phyloP scores from a whole-genome alignment of 2,329 filamentous ascomycete genomes.

The Corniculantispora saksenae region DNA sequence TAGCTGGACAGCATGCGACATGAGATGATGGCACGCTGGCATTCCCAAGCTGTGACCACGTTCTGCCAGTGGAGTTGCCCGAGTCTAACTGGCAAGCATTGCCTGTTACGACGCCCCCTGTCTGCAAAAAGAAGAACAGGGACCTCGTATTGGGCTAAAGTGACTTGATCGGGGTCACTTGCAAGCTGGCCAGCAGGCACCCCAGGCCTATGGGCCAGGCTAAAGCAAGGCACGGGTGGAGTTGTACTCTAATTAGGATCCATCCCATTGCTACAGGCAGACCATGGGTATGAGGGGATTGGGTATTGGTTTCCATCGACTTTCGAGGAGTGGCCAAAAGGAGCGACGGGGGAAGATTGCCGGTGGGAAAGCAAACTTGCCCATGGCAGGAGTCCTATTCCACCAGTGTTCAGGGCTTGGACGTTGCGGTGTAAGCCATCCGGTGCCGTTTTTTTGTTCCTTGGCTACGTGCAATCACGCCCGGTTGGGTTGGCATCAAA shows the following conservation, averaged over 20 bases:
- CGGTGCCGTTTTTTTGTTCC: neutral
- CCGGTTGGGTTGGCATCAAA: too few species aligned
- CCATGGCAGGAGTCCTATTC: neutral
- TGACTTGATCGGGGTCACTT: constrained; percentile 5
- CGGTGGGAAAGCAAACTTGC: neutral
- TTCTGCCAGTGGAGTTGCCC: too few species aligned
- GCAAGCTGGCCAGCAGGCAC: too few species aligned
- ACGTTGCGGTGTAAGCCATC: neutral
- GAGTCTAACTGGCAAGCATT: neutral
- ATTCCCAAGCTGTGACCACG: neutral
- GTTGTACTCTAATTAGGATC: constrained; percentile 4
- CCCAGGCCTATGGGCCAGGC: neutral
- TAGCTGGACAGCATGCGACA: neutral
- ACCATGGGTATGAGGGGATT: neutral
- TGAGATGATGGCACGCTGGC: neutral
- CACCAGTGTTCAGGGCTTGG: neutral
- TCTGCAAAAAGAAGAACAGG: neutral
- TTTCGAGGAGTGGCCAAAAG: neutral
- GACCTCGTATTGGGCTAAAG: neutral
- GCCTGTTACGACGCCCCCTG: constrained; percentile 1
- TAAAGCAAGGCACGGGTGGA: neutral
- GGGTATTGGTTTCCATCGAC: neutral
- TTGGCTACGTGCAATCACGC: neutral
- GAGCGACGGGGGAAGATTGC: neutral
- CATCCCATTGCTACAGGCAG: neutral